phyloP scores from a whole-genome alignment of 768 basidiomycete genomes.

The Podaxis sp. region DNA sequence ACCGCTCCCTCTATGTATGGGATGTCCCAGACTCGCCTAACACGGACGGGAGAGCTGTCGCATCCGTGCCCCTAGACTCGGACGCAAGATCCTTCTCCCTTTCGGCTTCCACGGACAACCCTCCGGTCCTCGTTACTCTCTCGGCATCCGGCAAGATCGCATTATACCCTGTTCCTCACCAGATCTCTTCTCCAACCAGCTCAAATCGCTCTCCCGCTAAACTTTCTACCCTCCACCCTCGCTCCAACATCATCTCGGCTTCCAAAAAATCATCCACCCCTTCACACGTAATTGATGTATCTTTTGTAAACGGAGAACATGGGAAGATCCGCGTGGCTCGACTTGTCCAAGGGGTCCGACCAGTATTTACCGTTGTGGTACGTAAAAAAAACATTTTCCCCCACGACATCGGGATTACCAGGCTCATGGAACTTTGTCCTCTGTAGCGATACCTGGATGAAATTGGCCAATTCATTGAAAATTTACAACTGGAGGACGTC shows the following conservation, averaged over 20 bases:
- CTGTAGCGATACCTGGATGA: conserved; percentile 55
- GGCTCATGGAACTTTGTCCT: conserved; percentile 15
- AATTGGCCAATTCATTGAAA: conserved; percentile 50
- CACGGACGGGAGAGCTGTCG: conserved; percentile 51
- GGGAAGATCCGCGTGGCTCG: conserved; percentile 53
- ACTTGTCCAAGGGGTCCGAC: conserved; percentile 54
- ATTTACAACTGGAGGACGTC: conserved; percentile 46
- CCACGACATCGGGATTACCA: not conserved
- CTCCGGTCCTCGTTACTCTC: conserved; percentile 49
- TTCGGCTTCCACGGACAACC: conserved; percentile 28
- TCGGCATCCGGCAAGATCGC: conserved; percentile 61
- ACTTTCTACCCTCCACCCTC: conserved; percentile 51
- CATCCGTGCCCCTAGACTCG: conserved; percentile 64
- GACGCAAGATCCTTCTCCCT: conserved; percentile 50
- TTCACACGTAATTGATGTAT: conserved; percentile 43
- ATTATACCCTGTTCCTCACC: conserved; percentile 53
- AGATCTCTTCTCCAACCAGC: conserved; percentile 37
- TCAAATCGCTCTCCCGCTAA: conserved; percentile 44
- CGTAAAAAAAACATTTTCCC: conserved; percentile 26
- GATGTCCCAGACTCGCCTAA: conserved; percentile 41
- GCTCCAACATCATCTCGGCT: conserved; percentile 43
- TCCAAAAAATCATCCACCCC: conserved; percentile 36
- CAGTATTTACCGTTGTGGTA: conserved; percentile 57
- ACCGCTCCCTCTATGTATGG: conserved; percentile 67
- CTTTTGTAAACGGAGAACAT: conserved; percentile 40